These are phyloP conservation scores for Pythium periplocum DNA, from an alignment of 352 stramenopile genomes.

Conservation along the genomic window DNA sequence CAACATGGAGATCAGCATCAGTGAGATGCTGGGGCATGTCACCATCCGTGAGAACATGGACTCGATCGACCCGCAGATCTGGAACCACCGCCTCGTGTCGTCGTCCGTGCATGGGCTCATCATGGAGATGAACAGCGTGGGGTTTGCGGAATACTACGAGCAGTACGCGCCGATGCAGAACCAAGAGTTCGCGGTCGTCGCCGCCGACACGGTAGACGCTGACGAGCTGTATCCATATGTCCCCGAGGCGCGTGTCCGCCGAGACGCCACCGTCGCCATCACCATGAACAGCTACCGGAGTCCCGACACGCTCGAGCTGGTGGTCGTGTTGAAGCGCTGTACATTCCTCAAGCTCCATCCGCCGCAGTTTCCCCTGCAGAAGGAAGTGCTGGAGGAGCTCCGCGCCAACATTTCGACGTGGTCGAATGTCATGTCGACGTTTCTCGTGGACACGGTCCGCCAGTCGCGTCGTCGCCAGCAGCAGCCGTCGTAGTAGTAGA, in stretches of 20 bases:
- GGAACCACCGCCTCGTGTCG: conserved; percentile 29
- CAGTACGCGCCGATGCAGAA: neutral
- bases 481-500: too few relatives aligned
- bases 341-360: conserved; percentile 10
- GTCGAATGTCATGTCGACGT: conserved; percentile 10
- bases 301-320: conserved; percentile 6
- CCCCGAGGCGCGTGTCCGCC: conserved; percentile 28
- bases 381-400: conserved; percentile 1
- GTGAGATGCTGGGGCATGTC: conserved; percentile 30
- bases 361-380: conserved; percentile 9
- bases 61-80: conserved; percentile 14
- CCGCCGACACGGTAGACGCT: conserved; percentile 38
- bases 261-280: conserved; percentile 25
- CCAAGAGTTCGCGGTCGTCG: conserved; percentile 22
- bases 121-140: conserved; percentile 36
- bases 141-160: conserved; percentile 12
- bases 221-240: conserved; percentile 45
- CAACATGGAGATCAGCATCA: conserved; percentile 38
- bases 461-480: too few relatives aligned
- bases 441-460: neutral
- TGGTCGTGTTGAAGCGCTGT: conserved; percentile 16
- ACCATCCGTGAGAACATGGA: conserved; percentile 37
- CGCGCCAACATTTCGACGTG: conserved; percentile 6
- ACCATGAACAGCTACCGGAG: conserved; percentile 8
- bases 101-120: conserved; percentile 16